Evolutionary conservation across 2,329 filamentous ascomycete genomes (phyloP).

Genomic region (Hansfordia pulvinata): DNA sequence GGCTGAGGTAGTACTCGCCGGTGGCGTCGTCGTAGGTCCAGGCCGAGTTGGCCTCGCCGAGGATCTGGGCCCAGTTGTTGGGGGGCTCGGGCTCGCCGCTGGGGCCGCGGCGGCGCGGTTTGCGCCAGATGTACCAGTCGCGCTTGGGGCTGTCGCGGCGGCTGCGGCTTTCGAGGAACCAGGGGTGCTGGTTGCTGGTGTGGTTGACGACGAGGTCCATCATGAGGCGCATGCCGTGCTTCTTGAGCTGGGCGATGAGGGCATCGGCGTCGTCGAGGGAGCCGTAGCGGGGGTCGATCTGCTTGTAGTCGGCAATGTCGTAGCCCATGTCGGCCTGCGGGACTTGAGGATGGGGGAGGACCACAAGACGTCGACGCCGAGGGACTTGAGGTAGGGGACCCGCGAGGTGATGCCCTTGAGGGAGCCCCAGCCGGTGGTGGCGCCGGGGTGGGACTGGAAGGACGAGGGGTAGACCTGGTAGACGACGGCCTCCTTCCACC

Average conservation of each 20-base stretch:
- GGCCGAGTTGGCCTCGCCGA: constrained; percentile 39
- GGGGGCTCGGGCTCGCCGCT: constrained; percentile 53
- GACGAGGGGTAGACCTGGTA: constrained; percentile 48
- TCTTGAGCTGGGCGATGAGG: constrained; percentile 44
- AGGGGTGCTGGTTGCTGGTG: constrained; percentile 56
- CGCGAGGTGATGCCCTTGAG: constrained; percentile 49
- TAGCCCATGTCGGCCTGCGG: constrained; percentile 60
- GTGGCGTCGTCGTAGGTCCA: constrained; percentile 65
- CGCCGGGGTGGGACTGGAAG: constrained; percentile 41
- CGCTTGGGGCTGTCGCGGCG: constrained; percentile 49
- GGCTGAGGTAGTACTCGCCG: constrained; percentile 61
- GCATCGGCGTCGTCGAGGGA: constrained; percentile 51
- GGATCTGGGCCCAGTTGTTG: constrained; percentile 61
- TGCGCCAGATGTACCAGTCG: constrained; percentile 53
- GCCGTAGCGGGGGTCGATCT: constrained; percentile 51
- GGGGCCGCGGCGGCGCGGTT: constrained; percentile 33
- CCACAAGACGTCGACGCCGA: constrained; percentile 56
- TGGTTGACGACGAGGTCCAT: constrained; percentile 71
- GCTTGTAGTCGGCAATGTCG: constrained; percentile 55
- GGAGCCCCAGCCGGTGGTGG: constrained; percentile 40
- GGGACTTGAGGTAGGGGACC: constrained; percentile 43
- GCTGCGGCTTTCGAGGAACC: constrained; percentile 55
- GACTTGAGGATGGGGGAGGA: constrained; percentile 50
- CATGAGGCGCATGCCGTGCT: constrained; percentile 54
- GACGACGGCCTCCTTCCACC: constrained; percentile 44